Evolutionary conservation across 768 basidiomycete species (phyloP).

Genomic region (Daedalea quercina): DNA sequence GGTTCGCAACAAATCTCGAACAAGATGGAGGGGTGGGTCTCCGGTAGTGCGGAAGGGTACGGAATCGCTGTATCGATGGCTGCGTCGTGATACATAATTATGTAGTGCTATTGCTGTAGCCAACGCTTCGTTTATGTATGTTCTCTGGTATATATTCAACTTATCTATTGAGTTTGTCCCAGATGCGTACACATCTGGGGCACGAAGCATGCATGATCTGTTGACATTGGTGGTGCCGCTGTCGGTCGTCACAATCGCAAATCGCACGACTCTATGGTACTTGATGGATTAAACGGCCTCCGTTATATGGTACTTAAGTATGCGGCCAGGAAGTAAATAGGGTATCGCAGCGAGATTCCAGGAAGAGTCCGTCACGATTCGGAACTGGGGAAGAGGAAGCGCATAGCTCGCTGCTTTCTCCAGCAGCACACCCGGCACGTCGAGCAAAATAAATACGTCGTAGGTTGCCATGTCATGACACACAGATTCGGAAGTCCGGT

Average conservation of each 20-base stretch:
- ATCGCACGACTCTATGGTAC: too few relatives aligned
- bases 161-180: too few relatives aligned
- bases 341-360: too few relatives aligned
- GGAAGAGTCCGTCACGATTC: not conserved
- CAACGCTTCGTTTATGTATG: too few relatives aligned
- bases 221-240: too few relatives aligned
- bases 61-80: not conserved
- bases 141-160: too few relatives aligned
- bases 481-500: not conserved
- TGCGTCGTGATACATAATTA: not conserved
- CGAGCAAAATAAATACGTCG: not conserved
- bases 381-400: not conserved
- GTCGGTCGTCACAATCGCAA: too few relatives aligned
- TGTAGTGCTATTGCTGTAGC: not conserved
- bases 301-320: too few relatives aligned
- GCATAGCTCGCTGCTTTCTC: not conserved
- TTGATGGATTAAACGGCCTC: too few relatives aligned
- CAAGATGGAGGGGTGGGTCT: conserved; percentile 5
- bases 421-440: not conserved
- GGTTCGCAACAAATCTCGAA: conserved; percentile 43
- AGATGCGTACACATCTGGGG: too few relatives aligned
- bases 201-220: too few relatives aligned
- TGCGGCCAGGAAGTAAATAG: too few relatives aligned
- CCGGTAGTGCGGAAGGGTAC: not conserved
- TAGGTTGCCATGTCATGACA: not conserved